Percentiles rank a stretch among this genome's conserved stretches.
phyloP scores from a whole-genome alignment of 1,139 yeast genomes.

The Hyphopichia buzzinii region DNA sequence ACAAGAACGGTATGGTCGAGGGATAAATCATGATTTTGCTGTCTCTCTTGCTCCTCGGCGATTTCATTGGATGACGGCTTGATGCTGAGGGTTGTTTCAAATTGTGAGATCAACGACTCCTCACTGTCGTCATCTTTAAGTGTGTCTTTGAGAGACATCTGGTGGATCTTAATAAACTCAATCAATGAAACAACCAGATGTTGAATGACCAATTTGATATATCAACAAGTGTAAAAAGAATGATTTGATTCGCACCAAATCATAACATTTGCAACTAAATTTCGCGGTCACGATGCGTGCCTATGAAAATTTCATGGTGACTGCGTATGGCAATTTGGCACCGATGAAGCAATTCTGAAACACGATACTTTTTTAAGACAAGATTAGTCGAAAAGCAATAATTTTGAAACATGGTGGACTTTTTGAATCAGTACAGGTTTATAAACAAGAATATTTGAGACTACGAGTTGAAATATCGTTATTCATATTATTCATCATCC shows the following conservation, averaged over 20 bases:
- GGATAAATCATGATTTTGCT: conserved; percentile 29
- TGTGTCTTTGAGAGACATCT: background rate
- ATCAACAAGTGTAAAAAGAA: no score
- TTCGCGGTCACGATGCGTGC: conserved; percentile 4
- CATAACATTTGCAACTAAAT: conserved; percentile 2
- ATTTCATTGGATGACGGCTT: conserved; percentile 41
- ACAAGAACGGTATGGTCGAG: conserved; percentile 43
- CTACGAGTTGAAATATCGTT: no score
- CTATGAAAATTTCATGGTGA: background rate
- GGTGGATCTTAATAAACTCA: background rate
- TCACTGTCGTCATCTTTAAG: conserved; percentile 36
- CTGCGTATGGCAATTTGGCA: no score
- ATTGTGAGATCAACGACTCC: conserved; percentile 46
- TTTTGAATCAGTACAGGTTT: no score
- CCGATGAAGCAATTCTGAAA: no score
- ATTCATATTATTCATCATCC: no score
- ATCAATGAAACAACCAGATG: no score
- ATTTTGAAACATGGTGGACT: no score
- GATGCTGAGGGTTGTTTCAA: conserved; percentile 47
- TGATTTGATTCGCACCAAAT: background rate
- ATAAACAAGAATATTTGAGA: no score
- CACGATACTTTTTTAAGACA: no score
- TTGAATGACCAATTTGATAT: no score
- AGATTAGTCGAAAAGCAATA: no score
- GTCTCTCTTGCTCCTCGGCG: conserved; percentile 21